Evolutionary conservation across 176 grass and related monocot species (phyloP).

Genomic region (Panicum miliaceum): DNA sequence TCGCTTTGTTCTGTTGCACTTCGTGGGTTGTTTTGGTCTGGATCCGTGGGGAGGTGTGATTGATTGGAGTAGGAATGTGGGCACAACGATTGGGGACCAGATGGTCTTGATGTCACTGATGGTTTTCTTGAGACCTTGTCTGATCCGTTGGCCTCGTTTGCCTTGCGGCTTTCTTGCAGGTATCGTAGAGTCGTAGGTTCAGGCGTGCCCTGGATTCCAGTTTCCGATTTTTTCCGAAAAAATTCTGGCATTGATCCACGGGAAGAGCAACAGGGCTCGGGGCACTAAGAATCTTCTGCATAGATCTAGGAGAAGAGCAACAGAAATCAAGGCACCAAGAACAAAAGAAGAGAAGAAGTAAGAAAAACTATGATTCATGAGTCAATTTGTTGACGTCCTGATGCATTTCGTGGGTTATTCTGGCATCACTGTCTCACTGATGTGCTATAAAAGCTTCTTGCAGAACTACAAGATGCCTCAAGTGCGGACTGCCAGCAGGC

Average conservation of each 20-base stretch:
- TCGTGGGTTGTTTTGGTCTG: background rate
- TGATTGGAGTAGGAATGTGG: background rate
- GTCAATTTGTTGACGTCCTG: background rate
- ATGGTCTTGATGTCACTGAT: background rate
- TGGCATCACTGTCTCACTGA: background rate
- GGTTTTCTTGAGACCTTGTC: background rate
- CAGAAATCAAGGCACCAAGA: background rate
- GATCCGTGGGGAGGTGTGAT: background rate
- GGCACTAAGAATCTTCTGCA: background rate
- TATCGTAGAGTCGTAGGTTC: background rate
- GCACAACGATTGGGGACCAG: background rate
- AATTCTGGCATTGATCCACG: background rate
- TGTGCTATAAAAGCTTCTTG: background rate
- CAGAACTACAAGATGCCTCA: slow-evolving; percentile 57
- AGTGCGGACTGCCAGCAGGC: slow-evolving; percentile 43
- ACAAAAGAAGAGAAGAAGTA: background rate
- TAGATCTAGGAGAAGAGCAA: background rate
- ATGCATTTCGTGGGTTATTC: slow-evolving; percentile 23
- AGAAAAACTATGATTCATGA: background rate
- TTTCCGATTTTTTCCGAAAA: background rate
- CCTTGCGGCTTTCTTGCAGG: slow-evolving; percentile 15
- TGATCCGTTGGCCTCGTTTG: slow-evolving; percentile 1
- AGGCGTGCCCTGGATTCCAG: background rate
- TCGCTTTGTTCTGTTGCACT: background rate
- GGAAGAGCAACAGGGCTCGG: background rate